phyloP scores from a whole-genome alignment of 1,139 yeast species.

The Kodamaea suecica region DNA sequence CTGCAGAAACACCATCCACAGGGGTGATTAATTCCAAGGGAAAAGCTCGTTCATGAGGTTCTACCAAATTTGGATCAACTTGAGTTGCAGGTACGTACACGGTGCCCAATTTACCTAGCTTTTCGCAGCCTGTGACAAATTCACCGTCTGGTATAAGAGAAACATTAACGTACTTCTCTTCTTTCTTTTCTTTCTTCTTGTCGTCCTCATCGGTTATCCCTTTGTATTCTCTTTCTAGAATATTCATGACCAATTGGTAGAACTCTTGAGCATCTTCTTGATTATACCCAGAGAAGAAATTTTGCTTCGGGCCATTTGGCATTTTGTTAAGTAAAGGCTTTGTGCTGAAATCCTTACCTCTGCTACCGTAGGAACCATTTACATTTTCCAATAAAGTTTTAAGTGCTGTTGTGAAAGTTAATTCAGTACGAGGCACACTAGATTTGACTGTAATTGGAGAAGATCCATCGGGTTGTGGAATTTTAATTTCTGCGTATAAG shows the following conservation, averaged over 20 bases:
- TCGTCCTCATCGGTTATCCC: conserved; percentile 14
- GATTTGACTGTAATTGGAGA: conserved; percentile 25
- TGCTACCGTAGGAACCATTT: conserved; percentile 54
- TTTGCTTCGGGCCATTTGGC: conserved; percentile 77
- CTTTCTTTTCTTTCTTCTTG: conserved; percentile 12
- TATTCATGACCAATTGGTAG: conserved; percentile 73
- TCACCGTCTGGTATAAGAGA: not conserved
- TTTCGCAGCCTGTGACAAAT: conserved; percentile 46
- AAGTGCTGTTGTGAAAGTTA: conserved; percentile 53
- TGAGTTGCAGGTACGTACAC: conserved; percentile 71
- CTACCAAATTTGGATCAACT: conserved; percentile 61
- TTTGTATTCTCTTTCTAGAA: conserved; percentile 65
- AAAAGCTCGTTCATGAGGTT: conserved; percentile 37
- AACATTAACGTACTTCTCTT: conserved; percentile 2
- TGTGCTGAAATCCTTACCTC: conserved; percentile 64
- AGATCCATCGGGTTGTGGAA: conserved; percentile 16
- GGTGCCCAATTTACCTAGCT: conserved; percentile 55
- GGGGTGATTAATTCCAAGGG: conserved; percentile 73
- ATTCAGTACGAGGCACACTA: conserved; percentile 30
- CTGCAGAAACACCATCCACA: conserved; percentile 83
- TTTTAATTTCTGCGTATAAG: conserved; percentile 26
- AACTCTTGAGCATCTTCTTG: conserved; percentile 97
- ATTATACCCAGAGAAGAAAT: conserved; percentile 74
- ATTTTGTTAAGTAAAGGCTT: conserved; percentile 60
- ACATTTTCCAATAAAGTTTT: conserved; percentile 49